A percentile compares a stretch with the other conserved stretches of the same genome.
Conservation (phyloP, 768 basidiomycete species). For the Tylopilus balloui region DNA sequence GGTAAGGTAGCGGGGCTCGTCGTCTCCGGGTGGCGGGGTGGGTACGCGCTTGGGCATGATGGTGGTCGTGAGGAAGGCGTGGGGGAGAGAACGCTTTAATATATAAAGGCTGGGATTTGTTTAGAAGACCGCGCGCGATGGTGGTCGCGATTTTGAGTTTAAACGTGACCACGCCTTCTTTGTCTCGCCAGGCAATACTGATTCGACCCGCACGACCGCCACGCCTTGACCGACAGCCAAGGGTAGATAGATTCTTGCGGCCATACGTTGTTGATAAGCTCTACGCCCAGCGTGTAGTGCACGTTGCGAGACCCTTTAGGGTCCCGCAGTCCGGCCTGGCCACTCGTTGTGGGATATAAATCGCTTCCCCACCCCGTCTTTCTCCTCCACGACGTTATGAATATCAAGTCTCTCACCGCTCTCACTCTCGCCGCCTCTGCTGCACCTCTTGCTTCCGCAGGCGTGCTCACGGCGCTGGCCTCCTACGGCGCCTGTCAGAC, state of each 20-base stretch:
- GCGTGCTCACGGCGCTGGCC: constrained; percentile 8
- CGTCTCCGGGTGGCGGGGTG: constrained; percentile 41
- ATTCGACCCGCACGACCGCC: too few relatives aligned
- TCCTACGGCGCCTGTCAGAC: constrained; percentile 24
- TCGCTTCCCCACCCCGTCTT: not conserved
- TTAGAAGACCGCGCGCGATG: not conserved
- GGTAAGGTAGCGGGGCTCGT: constrained; percentile 43
- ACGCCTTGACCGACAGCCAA: too few relatives aligned
- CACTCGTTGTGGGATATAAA: not conserved
- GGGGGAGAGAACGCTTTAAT: not conserved
- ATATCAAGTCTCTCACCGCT: constrained; percentile 18
- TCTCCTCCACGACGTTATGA: constrained; percentile 13
- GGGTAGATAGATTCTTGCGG: too few relatives aligned
- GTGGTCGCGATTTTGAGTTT: too few relatives aligned
- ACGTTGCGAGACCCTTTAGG: not conserved
- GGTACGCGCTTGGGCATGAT: constrained; percentile 39
- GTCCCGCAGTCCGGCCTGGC: too few relatives aligned
- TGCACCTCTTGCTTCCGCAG: constrained; percentile 11
- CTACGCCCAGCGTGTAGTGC: not conserved
- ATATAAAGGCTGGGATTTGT: not conserved
- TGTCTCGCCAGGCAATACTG: too few relatives aligned
- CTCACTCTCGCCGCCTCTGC: constrained; percentile 17
- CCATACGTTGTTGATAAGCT: not conserved
- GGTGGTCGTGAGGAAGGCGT: not conserved
- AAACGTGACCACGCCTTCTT: too few relatives aligned